Base-by-base conservation (phyloP, 805 yeast genomes). In the Ogataea neopini region DNA sequence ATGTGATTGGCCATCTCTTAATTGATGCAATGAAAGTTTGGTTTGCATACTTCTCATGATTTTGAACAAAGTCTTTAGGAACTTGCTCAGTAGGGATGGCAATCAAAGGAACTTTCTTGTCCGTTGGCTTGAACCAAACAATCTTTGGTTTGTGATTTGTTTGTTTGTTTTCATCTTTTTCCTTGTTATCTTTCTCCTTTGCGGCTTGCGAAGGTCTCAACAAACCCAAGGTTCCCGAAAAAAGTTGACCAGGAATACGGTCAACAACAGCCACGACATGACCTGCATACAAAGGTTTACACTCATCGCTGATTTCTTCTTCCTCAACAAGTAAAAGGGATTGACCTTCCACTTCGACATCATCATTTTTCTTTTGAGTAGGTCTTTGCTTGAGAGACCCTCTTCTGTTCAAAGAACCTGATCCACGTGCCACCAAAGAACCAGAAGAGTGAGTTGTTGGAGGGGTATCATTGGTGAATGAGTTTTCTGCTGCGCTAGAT, bases 1-100 rank as follows among this genome's bases (percentile, higher is more conserved):
- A 92, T 8, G 99, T 94, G 67, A 94, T 94, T 62, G 99, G 99
- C 99, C 99, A 94, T 68, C 99, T 84, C 67, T 94, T 94, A 61
- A 94, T 92, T 1, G 96, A 86, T 0, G 98, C 97, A 51, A 94
- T 92, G 63, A 92, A 94, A 43, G 91, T 71, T 58, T 84, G 87
- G 62, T 88, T 81, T 0, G 87, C 76, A 60, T 94, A 94, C 43
- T 75, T 76, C 47, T 87, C 95, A 55, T 90, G 96, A 58, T 89
- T 90, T 57, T 90, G 96, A 36, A 94, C 91, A 69, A 94, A 92
- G 66, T 92, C 98, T 49, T 78, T 80, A 28, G 99, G 99, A 0
- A 97, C 99, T 67, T 94, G 96, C 61, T 94, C 99, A 1, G 97
- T 94, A 33, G 99, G 99, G 54, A 94, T 94, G 13, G 99, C 99